Base-by-base conservation (phyloP, 2,329 filamentous ascomycete species). In the Cladophialophora yegresii region DNA sequence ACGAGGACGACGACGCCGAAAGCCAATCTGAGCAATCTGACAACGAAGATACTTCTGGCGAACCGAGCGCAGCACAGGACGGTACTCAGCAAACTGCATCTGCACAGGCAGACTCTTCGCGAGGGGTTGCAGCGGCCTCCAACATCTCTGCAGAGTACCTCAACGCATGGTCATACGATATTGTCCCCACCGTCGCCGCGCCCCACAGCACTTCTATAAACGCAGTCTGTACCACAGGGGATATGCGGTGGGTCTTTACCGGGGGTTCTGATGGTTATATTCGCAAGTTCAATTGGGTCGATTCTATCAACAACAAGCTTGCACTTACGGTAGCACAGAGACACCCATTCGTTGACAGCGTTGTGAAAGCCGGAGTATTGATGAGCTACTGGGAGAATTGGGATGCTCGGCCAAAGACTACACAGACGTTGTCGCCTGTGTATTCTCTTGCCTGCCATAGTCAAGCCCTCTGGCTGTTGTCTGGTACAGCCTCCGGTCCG, bases 371-470 rank as follows among this genome's bases (percentile, higher is more conserved):
- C 1, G 95, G 93, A 1, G 91, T 96, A 5, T 80, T 98, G 56
- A 88, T 97, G 84, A 96, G 91, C 58, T 99, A 99, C 76, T 99
- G 95, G 95, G 95, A 97, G 76, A 99, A 98, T 72, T 93, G 97
- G 75, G 93, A 99, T 74, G 85, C 87, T 1, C 78, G 79, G 53
- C 60, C 62, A 13, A 50, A 62, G 8, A 63, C 66, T 2, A 61
- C 62, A 6, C 58, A 60, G 12, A 45, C 61, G 23, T 72, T 76
- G 1, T 96, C 92, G 9, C 92, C 95, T 0, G 93, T 99, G 0
- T 99, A 99, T 76, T 96, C 93, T 6, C 81, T 99, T 28, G 95
- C 95, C 1, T 89, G 96, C 4, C 92, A 99, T 67, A 92, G 91
- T 51, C 87, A 95, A 72, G 92, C 91, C 0, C 80, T 98, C 2